Evolutionary conservation across 495 filamentous ascomycete genomes (phyloP).

Genomic region (Penicillium cataractarum): DNA sequence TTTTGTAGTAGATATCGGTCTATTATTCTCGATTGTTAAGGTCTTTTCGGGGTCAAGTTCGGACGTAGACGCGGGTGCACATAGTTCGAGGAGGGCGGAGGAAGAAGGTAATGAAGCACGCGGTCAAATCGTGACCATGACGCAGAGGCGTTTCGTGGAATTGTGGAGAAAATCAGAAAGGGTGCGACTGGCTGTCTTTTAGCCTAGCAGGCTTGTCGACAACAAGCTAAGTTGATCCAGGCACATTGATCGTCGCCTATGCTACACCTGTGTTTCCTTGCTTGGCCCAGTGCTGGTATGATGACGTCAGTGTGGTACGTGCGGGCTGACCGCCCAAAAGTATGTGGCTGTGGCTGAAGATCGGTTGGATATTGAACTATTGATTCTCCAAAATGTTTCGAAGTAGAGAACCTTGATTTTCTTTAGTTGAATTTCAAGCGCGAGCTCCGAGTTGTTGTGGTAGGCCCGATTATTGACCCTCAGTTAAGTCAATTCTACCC

Average conservation of each 20-base stretch:
- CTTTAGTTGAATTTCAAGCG: neutral
- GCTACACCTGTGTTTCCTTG: slow-evolving; percentile 4
- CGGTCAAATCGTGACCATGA: slow-evolving; percentile 25
- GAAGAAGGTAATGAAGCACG: neutral
- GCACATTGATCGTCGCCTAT: slow-evolving; percentile 12
- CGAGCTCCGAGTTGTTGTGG: neutral
- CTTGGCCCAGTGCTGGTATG: neutral
- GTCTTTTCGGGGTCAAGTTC: neutral
- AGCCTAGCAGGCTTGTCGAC: neutral
- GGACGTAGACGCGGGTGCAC: neutral
- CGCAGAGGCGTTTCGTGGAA: slow-evolving; percentile 23
- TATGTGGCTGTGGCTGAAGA: neutral
- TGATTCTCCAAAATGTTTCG: neutral
- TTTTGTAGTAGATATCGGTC: neutral
- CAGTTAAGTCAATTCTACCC: neutral
- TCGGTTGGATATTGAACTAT: neutral
- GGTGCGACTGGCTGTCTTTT: neutral
- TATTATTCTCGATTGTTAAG: neutral
- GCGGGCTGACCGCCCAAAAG: neutral
- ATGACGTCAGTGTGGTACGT: slow-evolving; percentile 19
- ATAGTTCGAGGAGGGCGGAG: neutral
- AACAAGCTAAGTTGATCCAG: slow-evolving; percentile 20
- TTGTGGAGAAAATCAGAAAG: slow-evolving; percentile 8
- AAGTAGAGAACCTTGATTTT: neutral
- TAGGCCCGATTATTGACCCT: neutral